Percentiles rank a stretch among this genome's conserved stretches.
phyloP scores from a whole-genome alignment of 352 stramenopile species.

The Albugo candida region DNA sequence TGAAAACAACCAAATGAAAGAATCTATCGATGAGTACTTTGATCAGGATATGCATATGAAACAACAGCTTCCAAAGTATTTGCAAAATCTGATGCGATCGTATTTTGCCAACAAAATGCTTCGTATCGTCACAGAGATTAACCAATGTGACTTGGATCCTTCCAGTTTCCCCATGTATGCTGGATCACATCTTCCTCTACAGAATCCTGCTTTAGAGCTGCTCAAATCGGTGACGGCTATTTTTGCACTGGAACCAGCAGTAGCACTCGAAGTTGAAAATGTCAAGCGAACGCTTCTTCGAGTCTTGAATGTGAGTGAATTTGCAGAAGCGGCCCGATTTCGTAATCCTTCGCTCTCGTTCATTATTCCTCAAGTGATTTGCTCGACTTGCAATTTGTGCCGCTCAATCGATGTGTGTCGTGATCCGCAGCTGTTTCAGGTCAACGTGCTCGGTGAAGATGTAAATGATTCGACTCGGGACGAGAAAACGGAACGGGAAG shows the following conservation, averaged over 20 bases:
- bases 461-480: not conserved
- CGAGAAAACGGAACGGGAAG: slow-evolving; percentile 9
- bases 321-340: slow-evolving; percentile 74
- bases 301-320: slow-evolving; percentile 54
- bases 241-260: slow-evolving; percentile 82
- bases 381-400: slow-evolving; percentile 88
- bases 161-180: slow-evolving; percentile 68
- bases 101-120: slow-evolving; percentile 71
- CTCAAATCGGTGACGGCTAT: slow-evolving; percentile 91
- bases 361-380: slow-evolving; percentile 94
- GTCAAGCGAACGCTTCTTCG: slow-evolving; percentile 84
- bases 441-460: slow-evolving; percentile 5
- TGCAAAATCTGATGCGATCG: slow-evolving; percentile 37
- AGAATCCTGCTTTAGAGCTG: slow-evolving; percentile 90
- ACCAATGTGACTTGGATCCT: slow-evolving; percentile 37
- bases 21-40: slow-evolving; percentile 16
- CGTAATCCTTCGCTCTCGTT: slow-evolving; percentile 89
- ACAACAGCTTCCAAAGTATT: slow-evolving; percentile 34
- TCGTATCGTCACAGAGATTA: slow-evolving; percentile 52
- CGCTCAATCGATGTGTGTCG: slow-evolving; percentile 94
- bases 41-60: slow-evolving; percentile 10
- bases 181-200: slow-evolving; percentile 51
- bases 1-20: slow-evolving; percentile 5
- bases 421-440: slow-evolving; percentile 74
- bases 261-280: slow-evolving; percentile 79